Percentiles rank a stretch among this genome's conserved stretches.
Evolutionary conservation across 1,284 basidiomycete species (phyloP).

Genomic region (Marasmius fiardii): DNA sequence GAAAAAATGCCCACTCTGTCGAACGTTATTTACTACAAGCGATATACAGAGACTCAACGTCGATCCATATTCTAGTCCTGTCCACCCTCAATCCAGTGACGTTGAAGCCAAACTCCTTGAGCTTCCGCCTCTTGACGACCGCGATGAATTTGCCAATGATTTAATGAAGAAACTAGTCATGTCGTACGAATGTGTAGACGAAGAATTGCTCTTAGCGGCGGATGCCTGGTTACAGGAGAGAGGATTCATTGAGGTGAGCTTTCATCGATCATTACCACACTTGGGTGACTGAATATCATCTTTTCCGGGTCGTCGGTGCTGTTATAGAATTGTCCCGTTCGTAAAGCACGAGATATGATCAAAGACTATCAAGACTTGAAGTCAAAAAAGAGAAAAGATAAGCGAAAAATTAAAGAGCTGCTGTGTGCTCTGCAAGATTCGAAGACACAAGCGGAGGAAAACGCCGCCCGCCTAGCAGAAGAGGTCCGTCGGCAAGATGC

Average conservation of each 20-base stretch:
- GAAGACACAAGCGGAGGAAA: conserved; percentile 4
- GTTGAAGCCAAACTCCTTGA: not conserved
- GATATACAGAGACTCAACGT: conserved; percentile 61
- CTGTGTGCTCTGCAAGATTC: conserved; percentile 15
- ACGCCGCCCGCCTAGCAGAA: not conserved
- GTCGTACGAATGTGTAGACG: conserved; percentile 40
- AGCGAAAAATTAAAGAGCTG: conserved; percentile 7
- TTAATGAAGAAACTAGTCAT: conserved; percentile 36
- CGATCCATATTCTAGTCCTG: conserved; percentile 29
- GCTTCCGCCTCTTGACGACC: conserved; percentile 18
- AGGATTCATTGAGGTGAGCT: conserved; percentile 32
- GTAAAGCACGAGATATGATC: conserved; percentile 25
- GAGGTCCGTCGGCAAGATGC: conserved; percentile 6
- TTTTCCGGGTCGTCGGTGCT: too few relatives aligned
- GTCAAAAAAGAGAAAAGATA: conserved; percentile 6
- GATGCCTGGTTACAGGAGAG: conserved; percentile 39
- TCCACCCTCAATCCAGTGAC: not conserved
- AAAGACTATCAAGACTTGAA: conserved; percentile 19
- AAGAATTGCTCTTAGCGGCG: conserved; percentile 41
- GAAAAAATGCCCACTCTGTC: conserved; percentile 60
- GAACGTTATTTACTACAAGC: conserved; percentile 49
- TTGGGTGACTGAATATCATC: conserved; percentile 6
- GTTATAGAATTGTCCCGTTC: conserved; percentile 23
- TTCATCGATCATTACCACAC: not conserved
- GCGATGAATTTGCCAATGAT: conserved; percentile 26